These are phyloP conservation scores for Macadamia integrifolia DNA, from an alignment of 164 flowering plant species.

Conservation along the genomic window DNA sequence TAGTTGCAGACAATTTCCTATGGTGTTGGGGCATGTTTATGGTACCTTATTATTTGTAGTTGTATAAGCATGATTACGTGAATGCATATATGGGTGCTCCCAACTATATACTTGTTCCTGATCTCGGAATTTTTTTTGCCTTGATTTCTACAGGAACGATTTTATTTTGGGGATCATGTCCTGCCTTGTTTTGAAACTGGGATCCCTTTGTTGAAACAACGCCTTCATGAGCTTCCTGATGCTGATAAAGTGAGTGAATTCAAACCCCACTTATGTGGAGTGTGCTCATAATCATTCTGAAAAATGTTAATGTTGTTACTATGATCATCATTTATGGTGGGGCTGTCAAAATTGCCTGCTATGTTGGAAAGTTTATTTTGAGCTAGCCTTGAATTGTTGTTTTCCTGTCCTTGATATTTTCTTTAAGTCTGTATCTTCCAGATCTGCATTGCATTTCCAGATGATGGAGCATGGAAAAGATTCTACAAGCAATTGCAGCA, in stretches of 20 bases:
- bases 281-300: no score
- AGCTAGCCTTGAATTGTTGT: neutral
- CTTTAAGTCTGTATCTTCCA: constrained; percentile 18
- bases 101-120: constrained; percentile 1
- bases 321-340: no score
- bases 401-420: neutral
- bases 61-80: neutral
- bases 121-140: neutral
- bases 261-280: no score
- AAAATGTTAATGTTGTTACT: no score
- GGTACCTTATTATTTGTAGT: no score
- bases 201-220: constrained; percentile 79
- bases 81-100: neutral
- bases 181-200: constrained; percentile 94
- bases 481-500: constrained; percentile 87
- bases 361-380: no score
- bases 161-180: constrained; percentile 89
- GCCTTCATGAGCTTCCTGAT: constrained; percentile 83
- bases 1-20: no score
- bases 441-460: constrained; percentile 91
- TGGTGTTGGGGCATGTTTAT: no score
- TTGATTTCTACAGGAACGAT: constrained; percentile 60
- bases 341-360: no score
- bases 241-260: constrained; percentile 55
- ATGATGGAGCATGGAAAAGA: constrained; percentile 99